Evolutionary conservation across 257 asterid species (phyloP).

Genomic region (Solanum lycopersicoides): DNA sequence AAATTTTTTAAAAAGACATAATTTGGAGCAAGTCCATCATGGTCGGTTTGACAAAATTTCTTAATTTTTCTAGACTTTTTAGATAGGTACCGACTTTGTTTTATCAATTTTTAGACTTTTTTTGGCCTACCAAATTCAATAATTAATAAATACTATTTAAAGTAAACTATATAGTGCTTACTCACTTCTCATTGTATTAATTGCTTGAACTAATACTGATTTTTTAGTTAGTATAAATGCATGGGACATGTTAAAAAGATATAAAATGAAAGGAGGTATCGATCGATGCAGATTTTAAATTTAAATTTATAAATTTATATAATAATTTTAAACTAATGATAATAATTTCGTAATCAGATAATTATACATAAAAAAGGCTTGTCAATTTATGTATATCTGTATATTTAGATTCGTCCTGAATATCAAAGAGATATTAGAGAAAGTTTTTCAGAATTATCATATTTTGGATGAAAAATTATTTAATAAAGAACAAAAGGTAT

Average conservation of each 20-base stretch:
- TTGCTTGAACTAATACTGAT: neutral
- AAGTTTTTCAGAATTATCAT: neutral
- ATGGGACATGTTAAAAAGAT: neutral
- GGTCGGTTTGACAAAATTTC: conserved; percentile 52
- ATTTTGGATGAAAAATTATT: neutral
- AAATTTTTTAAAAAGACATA: neutral
- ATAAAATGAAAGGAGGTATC: neutral
- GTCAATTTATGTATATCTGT: neutral
- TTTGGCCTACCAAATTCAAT: neutral
- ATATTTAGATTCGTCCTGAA: fast-evolving
- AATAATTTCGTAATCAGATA: too few relatives aligned
- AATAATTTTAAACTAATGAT: neutral
- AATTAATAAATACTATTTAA: neutral
- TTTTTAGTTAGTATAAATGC: neutral
- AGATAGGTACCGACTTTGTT: neutral
- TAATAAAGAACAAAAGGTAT: neutral
- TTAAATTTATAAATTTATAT: neutral
- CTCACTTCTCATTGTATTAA: neutral
- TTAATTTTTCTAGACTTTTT: neutral
- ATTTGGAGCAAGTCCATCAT: conserved; percentile 8
- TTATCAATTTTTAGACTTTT: neutral
- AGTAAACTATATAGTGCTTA: neutral
- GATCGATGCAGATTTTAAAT: fast-evolving
- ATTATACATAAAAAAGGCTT: neutral
- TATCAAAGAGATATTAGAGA: neutral